Evolutionary conservation across 805 yeast genomes (phyloP).

Genomic region (Suhomyces faveliae): DNA sequence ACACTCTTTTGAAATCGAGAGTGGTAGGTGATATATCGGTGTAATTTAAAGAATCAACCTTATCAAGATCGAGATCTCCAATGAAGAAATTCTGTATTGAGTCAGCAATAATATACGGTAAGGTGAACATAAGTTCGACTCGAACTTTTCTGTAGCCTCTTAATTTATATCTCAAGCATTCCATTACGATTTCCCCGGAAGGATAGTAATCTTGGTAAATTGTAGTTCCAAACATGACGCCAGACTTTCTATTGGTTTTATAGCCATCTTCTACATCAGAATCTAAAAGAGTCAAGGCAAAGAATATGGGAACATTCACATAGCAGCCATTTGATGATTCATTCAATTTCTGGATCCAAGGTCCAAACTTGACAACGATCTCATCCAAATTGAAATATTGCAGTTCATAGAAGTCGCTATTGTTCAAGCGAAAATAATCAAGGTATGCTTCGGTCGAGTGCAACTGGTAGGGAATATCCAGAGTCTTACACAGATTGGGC

Average conservation of each 20-base stretch:
- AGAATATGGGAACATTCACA: constrained; percentile 7
- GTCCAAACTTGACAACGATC: constrained; percentile 9
- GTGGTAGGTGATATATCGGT: not conserved
- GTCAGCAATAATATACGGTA: constrained; percentile 3
- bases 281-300: constrained; percentile 4
- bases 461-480: not conserved
- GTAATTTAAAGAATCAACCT: constrained; percentile 6
- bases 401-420: constrained; percentile 6
- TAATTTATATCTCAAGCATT: constrained; percentile 8
- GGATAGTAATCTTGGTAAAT: constrained; percentile 10
- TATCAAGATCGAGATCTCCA: constrained; percentile 1
- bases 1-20: constrained; percentile 5
- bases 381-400: constrained; percentile 5
- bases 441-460: constrained; percentile 3
- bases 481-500: not conserved
- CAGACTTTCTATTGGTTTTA: constrained; percentile 2
- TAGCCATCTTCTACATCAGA: not conserved
- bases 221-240: constrained; percentile 9
- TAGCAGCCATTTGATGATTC: constrained; percentile 4
- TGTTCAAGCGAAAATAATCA: not conserved
- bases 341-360: constrained; percentile 9
- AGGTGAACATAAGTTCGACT: constrained; percentile 7
- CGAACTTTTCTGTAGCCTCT: constrained; percentile 5
- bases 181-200: constrained; percentile 10
- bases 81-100: constrained; percentile 7